Percentiles rank a stretch among this genome's conserved stretches.
Conservation (phyloP, 306 rosid genomes). For the Casuarina cunninghamiana region DNA sequence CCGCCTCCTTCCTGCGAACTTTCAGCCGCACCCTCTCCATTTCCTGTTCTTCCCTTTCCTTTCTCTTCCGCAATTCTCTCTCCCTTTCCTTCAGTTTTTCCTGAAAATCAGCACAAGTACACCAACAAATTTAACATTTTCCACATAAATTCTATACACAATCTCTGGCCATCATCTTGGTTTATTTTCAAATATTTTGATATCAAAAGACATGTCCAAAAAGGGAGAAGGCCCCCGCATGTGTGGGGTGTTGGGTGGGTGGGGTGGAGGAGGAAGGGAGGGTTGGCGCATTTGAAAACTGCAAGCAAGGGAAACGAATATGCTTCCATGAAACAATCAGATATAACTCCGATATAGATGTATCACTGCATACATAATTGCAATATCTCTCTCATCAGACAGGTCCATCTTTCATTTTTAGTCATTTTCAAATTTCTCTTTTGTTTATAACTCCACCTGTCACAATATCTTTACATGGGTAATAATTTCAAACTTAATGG, state of each 20-base stretch:
- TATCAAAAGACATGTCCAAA: not conserved
- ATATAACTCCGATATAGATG: not conserved
- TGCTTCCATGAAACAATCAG: not conserved
- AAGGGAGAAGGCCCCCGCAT: not conserved
- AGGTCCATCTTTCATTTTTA: not conserved
- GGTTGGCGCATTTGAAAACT: not conserved
- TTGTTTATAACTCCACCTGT: not conserved
- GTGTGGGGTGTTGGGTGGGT: too few relatives aligned
- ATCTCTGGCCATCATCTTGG: not conserved
- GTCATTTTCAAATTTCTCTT: not conserved
- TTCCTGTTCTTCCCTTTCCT: conserved; percentile 99
- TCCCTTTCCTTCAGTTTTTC: conserved; percentile 94
- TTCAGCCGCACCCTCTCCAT: conserved; percentile 84
- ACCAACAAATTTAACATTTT: conserved; percentile 11
- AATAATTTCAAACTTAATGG: not conserved
- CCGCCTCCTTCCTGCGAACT: conserved; percentile 89
- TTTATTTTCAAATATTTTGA: not conserved
- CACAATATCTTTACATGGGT: not conserved
- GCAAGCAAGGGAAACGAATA: not conserved
- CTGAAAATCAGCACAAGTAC: conserved; percentile 44
- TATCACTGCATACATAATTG: not conserved
- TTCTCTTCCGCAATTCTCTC: conserved; percentile 84
- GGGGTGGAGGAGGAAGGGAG: too few relatives aligned
- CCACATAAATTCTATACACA: conserved; percentile 6
- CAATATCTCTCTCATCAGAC: not conserved